Conservation (phyloP, 2,329 filamentous ascomycete genomes). For the Sphaceloma murrayae region DNA sequence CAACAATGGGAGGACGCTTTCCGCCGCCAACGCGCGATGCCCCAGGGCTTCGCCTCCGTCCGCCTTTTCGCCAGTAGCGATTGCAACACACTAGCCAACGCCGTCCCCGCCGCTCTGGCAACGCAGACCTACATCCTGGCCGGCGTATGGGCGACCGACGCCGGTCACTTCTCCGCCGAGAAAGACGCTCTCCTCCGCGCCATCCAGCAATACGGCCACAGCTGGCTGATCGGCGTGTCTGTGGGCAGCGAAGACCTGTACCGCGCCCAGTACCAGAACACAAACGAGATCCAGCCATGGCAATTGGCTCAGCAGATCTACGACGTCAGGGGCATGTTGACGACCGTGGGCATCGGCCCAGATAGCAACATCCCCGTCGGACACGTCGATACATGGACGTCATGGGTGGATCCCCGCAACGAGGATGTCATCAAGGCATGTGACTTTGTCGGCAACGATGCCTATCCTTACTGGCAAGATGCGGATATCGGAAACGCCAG, state of each 20-base stretch:
- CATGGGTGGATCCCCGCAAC: constrained; percentile 48
- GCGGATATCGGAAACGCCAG: constrained; percentile 48
- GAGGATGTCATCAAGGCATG: constrained; percentile 50
- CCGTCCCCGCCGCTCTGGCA: constrained; percentile 73
- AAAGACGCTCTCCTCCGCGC: constrained; percentile 60
- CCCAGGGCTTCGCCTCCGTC: constrained; percentile 57
- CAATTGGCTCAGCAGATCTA: constrained; percentile 6
- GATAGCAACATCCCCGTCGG: constrained; percentile 35
- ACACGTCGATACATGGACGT: constrained; percentile 60
- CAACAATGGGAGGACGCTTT: constrained; percentile 60
- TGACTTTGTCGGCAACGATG: constrained; percentile 57
- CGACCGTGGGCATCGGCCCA: constrained; percentile 3
- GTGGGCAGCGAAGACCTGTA: constrained; percentile 72
- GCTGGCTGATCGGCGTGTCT: constrained; percentile 69
- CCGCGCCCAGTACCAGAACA: constrained; percentile 45
- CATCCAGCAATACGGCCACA: constrained; percentile 56
- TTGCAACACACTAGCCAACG: constrained; percentile 52
- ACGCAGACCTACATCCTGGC: constrained; percentile 71
- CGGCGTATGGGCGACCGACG: constrained; percentile 68
- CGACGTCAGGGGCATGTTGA: constrained; percentile 6
- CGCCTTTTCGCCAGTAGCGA: constrained; percentile 71
- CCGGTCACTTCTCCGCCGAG: constrained; percentile 61
- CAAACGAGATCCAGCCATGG: constrained; percentile 1
- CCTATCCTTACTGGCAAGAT: constrained; percentile 58
- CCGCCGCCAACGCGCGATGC: constrained; percentile 51